Conservation (phyloP, 1,284 basidiomycete genomes). For the Marasmius sp. region DNA sequence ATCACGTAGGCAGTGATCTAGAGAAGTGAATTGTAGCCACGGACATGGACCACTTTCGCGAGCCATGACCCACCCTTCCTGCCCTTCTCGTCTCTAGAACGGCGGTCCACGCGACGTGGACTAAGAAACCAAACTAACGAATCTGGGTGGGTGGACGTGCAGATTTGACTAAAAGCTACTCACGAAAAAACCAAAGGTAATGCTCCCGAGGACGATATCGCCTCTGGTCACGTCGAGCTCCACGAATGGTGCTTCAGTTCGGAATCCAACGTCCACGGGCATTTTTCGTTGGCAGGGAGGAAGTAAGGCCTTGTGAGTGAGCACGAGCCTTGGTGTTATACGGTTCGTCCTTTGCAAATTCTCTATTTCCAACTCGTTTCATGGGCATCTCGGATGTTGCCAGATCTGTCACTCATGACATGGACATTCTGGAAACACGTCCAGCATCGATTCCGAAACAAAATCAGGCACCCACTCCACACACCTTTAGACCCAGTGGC, state of each 20-base stretch:
- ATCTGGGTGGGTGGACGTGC: not conserved
- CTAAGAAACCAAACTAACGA: not conserved
- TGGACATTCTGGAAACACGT: too few relatives aligned
- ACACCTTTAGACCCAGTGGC: too few relatives aligned
- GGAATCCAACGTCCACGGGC: not conserved
- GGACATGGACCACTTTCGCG: not conserved
- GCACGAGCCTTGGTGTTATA: too few relatives aligned
- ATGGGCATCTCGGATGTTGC: too few relatives aligned
- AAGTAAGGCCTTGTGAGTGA: too few relatives aligned
- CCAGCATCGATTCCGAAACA: too few relatives aligned
- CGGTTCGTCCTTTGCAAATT: too few relatives aligned
- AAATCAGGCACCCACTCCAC: too few relatives aligned
- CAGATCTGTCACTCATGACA: too few relatives aligned
- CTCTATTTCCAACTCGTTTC: too few relatives aligned
- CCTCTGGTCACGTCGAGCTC: not conserved
- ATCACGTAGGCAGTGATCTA: not conserved
- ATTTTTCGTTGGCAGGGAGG: not conserved
- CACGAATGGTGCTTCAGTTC: not conserved
- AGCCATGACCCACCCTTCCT: not conserved
- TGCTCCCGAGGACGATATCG: not conserved
- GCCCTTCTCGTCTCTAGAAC: not conserved
- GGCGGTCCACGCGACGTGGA: not conserved
- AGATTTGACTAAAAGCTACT: not conserved
- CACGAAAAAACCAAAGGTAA: not conserved
- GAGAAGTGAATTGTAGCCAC: not conserved